Evolutionary conservation across 805 yeast species (phyloP), one percentile per base, ranked within the genome.

Genomic region (Candida ficus): DNA sequence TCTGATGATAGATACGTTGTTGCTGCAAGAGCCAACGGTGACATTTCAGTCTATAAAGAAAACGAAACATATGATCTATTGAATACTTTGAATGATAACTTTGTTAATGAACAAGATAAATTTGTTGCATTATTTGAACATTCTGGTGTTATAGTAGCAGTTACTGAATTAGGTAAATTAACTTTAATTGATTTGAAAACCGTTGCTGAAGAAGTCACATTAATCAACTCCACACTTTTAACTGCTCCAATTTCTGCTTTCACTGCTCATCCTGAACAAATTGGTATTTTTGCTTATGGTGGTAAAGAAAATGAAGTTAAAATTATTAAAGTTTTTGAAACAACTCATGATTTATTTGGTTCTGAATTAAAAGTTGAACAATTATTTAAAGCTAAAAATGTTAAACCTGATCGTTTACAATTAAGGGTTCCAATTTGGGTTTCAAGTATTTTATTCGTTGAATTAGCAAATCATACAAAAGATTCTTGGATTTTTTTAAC

Each of bases 391-490:
- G 95, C 83, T 3, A 84, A 84, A 56, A 88, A 88, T 58, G 95
- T 88, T n/a, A 77, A 82, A 44, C 80, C 86, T 51, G 85, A 83
- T 61, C 76, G 73, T 47, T 63, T 91, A 22, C 95, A 85, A 51
- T 64, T 93, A 47, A 72, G 89, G 43, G 93, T 81, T 7, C 96
- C 95, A 4, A 75, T 91, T 10, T 83, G 95, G 85, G 72, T 87
- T 29, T 73, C 79, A 5, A 70, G 73, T 41, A 68, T 88, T 34
- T 58, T 66, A 39, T 76, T 80, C 52, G 41, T 71, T 34, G 61
- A 63, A 25, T 46, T 67, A 2, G 51, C 56, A 5, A 41, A 45
- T 10, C 61, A 70, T 41, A 45, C 63, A 29, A 53, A 63, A 36
- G 59, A 65, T 7, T 57, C 67, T n/a, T 75, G 66, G 62, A 64